A percentile compares a stretch with the other conserved stretches of the same genome.
phyloP scores from a whole-genome alignment of 2,329 filamentous ascomycete genomes.

The Geosmithia putterillii region DNA sequence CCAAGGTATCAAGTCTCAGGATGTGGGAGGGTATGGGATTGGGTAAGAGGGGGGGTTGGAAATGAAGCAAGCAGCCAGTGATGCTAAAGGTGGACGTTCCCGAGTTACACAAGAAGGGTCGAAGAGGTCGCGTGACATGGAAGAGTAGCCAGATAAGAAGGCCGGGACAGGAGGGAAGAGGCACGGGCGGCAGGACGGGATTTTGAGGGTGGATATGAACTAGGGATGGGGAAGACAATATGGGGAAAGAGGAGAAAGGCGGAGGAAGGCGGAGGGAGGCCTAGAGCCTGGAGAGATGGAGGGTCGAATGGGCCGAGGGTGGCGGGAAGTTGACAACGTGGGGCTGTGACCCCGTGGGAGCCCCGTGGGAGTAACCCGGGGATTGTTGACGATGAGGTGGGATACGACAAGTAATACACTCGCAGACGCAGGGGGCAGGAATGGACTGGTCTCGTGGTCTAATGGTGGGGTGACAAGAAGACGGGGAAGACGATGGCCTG shows the following conservation, averaged over 20 bases:
- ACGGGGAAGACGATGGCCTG: no score
- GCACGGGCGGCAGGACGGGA: not conserved
- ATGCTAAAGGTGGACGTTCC: not conserved
- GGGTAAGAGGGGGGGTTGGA: not conserved
- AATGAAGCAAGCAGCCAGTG: not conserved
- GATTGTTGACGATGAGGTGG: no score
- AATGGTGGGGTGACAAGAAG: no score
- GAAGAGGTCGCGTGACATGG: not conserved
- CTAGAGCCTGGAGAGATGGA: not conserved
- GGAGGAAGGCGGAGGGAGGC: not conserved
- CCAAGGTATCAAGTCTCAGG: not conserved
- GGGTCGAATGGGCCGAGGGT: no score
- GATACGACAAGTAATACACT: no score
- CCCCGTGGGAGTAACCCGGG: no score
- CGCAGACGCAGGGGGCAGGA: no score
- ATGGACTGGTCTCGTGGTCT: no score
- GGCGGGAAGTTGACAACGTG: no score
- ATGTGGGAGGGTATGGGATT: no score
- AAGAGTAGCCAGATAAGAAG: not conserved
- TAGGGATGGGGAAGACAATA: not conserved
- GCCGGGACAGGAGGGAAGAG: no score
- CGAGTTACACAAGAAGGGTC: not conserved
- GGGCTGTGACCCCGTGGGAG: no score
- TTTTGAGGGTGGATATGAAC: not conserved
- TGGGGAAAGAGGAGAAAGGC: not conserved